Percentiles rank a stretch among this genome's conserved stretches.
These are phyloP conservation scores for Schizothecium vesticola DNA, from an alignment of 495 filamentous ascomycete genomes.

Conservation along the genomic window DNA sequence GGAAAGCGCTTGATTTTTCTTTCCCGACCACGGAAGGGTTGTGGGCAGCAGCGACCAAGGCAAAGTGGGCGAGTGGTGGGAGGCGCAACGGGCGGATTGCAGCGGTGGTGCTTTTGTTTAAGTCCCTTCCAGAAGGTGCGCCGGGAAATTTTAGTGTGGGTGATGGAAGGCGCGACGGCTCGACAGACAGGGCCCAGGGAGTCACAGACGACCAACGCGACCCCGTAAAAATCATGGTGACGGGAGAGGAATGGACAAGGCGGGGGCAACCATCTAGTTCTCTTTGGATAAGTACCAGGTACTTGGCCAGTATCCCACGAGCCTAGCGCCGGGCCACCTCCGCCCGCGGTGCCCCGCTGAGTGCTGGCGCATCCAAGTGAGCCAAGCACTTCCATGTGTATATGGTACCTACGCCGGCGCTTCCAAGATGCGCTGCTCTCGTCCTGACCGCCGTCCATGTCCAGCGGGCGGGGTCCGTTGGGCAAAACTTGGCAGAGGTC, in stretches of 20 bases:
- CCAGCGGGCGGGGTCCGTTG: neutral
- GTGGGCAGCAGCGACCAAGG: conserved; percentile 1
- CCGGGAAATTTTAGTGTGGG: conserved; percentile 28
- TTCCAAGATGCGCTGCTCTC: neutral
- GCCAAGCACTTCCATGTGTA: neutral
- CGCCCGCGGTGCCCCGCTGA: neutral
- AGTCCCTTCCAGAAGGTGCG: conserved; percentile 24
- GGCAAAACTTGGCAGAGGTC: neutral
- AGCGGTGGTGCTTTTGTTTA: conserved; percentile 21
- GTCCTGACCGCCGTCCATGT: neutral
- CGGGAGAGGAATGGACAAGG: neutral
- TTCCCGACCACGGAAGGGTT: neutral
- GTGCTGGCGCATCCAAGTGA: neutral
- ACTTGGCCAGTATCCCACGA: neutral
- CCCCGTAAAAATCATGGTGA: neutral
- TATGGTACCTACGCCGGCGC: neutral
- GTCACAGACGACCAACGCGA: conserved; percentile 2
- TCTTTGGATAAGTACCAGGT: neutral
- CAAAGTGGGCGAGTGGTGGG: neutral
- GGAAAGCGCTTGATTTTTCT: neutral
- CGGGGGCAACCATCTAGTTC: neutral
- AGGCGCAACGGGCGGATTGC: conserved; percentile 4
- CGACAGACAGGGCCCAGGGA: conserved; percentile 11
- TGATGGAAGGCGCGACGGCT: conserved; percentile 19
- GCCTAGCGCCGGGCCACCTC: neutral